Conservation (phyloP, 208 protist genomes). For the Leishmania martiniquensis region DNA sequence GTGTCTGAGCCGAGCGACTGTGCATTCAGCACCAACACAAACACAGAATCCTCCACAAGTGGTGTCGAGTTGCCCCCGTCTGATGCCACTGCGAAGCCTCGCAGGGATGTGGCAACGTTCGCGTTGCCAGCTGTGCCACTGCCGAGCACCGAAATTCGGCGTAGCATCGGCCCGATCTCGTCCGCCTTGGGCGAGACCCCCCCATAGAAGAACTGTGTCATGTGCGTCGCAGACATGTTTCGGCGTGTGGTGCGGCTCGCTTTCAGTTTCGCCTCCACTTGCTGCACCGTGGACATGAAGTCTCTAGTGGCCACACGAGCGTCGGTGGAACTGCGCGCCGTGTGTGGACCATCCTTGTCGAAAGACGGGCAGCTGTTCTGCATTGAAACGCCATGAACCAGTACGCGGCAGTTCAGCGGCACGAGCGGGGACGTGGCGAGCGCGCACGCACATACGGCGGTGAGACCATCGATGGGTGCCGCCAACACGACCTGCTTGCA, state of each 20-base stretch:
- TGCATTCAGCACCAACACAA: constrained; percentile 30
- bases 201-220: constrained; percentile 38
- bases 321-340: neutral
- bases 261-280: constrained; percentile 6
- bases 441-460: constrained; percentile 20
- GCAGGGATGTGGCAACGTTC: neutral
- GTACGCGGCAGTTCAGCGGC: constrained; percentile 19
- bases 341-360: neutral
- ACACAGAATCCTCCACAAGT: constrained; percentile 5
- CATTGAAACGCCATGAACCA: constrained; percentile 8
- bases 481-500: constrained; percentile 29
- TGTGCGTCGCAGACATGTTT: constrained; percentile 14
- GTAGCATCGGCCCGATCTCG: constrained; percentile 29
- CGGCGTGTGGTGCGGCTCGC: constrained; percentile 9
- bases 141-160: constrained; percentile 15
- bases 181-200: constrained; percentile 21
- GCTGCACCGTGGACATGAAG: constrained; percentile 5
- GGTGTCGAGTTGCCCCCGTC: neutral
- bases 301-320: neutral
- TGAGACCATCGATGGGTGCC: constrained; percentile 14
- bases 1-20: constrained; percentile 20
- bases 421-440: constrained; percentile 27
- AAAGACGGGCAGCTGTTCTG: neutral
- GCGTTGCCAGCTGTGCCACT: neutral
- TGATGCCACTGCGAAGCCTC: neutral